Percentiles rank a stretch among this genome's conserved stretches.
Conservation (phyloP, 2,329 filamentous ascomycete genomes). For the Bipolaris zeicola region DNA sequence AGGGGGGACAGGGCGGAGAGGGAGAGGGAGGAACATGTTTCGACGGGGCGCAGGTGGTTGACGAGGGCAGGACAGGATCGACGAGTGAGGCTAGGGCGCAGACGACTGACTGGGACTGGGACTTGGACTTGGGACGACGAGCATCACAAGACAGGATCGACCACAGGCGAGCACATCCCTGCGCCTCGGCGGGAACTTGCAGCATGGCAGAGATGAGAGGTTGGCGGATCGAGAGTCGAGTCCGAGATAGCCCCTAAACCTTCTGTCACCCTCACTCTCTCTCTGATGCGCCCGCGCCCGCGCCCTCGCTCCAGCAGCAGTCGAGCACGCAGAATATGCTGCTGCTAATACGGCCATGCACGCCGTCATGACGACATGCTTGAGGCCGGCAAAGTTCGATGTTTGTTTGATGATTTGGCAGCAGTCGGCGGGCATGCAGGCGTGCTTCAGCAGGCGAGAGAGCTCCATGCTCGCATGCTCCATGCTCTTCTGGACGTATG, state of each 20-base stretch:
- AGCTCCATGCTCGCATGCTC: not conserved
- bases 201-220: conserved; percentile 36
- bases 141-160: conserved; percentile 22
- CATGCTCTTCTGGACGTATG: conserved; percentile 26
- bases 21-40: not conserved
- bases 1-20: not conserved
- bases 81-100: conserved; percentile 43
- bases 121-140: conserved; percentile 3
- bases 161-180: conserved; percentile 18
- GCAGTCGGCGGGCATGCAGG: conserved; percentile 34
- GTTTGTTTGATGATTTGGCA: conserved; percentile 46
- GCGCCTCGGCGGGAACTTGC: conserved; percentile 34
- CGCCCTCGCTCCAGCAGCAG: too few relatives aligned
- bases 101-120: too few relatives aligned
- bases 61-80: conserved; percentile 36
- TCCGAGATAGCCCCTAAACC: conserved; percentile 40
- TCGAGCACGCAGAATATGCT: not conserved
- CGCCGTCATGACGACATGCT: conserved; percentile 4
- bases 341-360: not conserved
- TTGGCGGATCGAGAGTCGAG: conserved; percentile 34
- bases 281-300: too few relatives aligned
- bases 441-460: conserved; percentile 23
- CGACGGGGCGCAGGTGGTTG: not conserved
- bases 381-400: conserved; percentile 38
- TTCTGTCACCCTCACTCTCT: conserved; percentile 2